These are phyloP conservation scores for Neonectria coccinea DNA, from an alignment of 2,329 filamentous ascomycete genomes.

Conservation along the genomic window DNA sequence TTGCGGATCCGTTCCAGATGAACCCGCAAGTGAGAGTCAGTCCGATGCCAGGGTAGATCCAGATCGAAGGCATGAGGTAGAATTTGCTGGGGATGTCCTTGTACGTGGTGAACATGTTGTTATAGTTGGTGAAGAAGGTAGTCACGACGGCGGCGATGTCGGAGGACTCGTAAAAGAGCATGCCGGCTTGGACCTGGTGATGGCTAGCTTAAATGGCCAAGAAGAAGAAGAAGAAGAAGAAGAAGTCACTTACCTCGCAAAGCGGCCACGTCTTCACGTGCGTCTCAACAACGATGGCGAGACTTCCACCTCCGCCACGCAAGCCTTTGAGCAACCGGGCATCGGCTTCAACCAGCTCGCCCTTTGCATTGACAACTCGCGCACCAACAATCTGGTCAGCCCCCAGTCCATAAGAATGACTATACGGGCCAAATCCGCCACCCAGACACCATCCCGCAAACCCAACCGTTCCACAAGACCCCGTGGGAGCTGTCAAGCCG, in stretches of 20 bases:
- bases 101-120: background rate
- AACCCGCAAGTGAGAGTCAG: conserved; percentile 16
- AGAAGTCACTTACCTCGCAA: conserved; percentile 7
- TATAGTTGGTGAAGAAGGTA: conserved; percentile 22
- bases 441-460: conserved; percentile 22
- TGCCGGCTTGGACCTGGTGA: conserved; percentile 19
- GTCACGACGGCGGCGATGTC: conserved; percentile 9
- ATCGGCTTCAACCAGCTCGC: conserved; percentile 23
- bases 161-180: conserved; percentile 23
- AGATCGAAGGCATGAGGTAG: conserved; percentile 17
- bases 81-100: conserved; percentile 12
- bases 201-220: background rate
- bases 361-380: conserved; percentile 22
- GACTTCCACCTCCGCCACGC: conserved; percentile 25
- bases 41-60: conserved; percentile 8
- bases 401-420: conserved; percentile 22
- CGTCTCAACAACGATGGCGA: conserved; percentile 27
- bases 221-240: background rate
- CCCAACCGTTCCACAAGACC: conserved; percentile 20
- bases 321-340: conserved; percentile 22
- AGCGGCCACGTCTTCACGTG: conserved; percentile 19
- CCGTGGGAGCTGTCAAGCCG: background rate
- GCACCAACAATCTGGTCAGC: conserved; percentile 28
- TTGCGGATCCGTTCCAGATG: conserved; percentile 20
- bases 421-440: conserved; percentile 26